Evolutionary conservation across 2,329 filamentous ascomycete genomes (phyloP), one percentile per base, ranked within the genome.

Genomic region (Penicillium digitatum): DNA sequence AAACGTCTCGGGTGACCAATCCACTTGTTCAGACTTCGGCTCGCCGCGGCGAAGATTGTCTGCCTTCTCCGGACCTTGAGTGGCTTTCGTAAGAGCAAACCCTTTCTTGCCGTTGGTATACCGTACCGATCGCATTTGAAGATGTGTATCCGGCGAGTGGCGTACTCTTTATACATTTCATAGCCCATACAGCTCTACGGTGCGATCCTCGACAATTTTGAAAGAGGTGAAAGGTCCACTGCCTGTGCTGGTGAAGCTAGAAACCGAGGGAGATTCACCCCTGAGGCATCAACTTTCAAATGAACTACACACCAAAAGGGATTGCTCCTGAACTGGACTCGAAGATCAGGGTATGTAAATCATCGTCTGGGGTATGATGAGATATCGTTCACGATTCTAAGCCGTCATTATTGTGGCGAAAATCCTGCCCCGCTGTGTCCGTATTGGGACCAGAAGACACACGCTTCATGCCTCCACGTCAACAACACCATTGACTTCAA

Each of bases 371-470:
- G 6, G 6, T 35, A 26, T 16, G 37, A 20, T 5, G 16, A 5
- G 27, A 43, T 29, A 38, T 46, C 38, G 11, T 26, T 11, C 26
- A 26, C n/a, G n/a, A n/a, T n/a, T n/a, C n/a, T n/a, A n/a, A n/a
- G n/a, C 24, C 22, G 38, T 16, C 52, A 44, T 37, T 52, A 62
- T 56, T 31, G 54, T 62, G 59, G 50, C 55, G 48, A 37, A 38
- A 39, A 18, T 22, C 24, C 34, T 47, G 18, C 29, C 40, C n/a
- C 22, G 48, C 26, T 40, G 44, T 32, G 58, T 60, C 50, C 56
- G 46, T 12, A 45, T 55, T 32, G 48, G 57, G 48, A 48, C 51
- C 34, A 51, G 49, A 52, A 54, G 40, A 48, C 48, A 32, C 22
- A 22, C 35, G 43, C 45, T 45, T 43, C 48, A 45, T 34, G 34